These are phyloP conservation scores for Aspergillus sclerotioniger DNA, from an alignment of 495 filamentous ascomycete genomes.

Conservation along the genomic window DNA sequence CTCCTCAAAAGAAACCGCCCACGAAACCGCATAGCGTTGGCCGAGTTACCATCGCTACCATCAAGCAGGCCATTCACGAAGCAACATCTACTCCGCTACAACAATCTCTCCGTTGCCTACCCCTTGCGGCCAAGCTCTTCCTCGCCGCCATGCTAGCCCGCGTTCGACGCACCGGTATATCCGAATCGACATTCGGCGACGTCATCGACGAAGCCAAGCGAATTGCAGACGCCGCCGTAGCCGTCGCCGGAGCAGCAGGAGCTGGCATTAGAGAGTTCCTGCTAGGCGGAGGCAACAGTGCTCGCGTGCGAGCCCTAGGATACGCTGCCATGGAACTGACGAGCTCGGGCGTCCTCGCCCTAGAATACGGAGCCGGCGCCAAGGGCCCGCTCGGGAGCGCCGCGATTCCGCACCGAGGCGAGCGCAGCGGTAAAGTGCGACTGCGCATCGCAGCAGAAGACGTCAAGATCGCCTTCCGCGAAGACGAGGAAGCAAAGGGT, in stretches of 20 bases:
- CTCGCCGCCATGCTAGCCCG: constrained; percentile 76
- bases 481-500: constrained; percentile 81
- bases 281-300: constrained; percentile 39
- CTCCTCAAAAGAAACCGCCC: constrained; percentile 20
- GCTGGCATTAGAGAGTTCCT: constrained; percentile 42
- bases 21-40: constrained; percentile 31
- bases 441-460: constrained; percentile 87
- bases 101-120: constrained; percentile 76
- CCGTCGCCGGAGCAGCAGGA: constrained; percentile 41
- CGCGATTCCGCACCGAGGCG: constrained; percentile 58
- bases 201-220: constrained; percentile 85
- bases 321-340: constrained; percentile 75
- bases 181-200: constrained; percentile 85
- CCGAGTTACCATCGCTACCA: constrained; percentile 83
- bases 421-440: constrained; percentile 81
- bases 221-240: constrained; percentile 58
- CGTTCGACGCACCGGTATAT: constrained; percentile 77
- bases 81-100: constrained; percentile 90
- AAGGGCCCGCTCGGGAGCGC: constrained; percentile 33
- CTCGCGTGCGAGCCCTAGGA: constrained; percentile 65
- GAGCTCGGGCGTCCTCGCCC: constrained; percentile 80
- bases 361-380: constrained; percentile 58
- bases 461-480: constrained; percentile 78
- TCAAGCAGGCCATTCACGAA: constrained; percentile 92
- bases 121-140: constrained; percentile 79